Evolutionary conservation across 2,329 filamentous ascomycete species (phyloP), one percentile per base, ranked within the genome.

Genomic region (Rhynchosporium graminicola): DNA sequence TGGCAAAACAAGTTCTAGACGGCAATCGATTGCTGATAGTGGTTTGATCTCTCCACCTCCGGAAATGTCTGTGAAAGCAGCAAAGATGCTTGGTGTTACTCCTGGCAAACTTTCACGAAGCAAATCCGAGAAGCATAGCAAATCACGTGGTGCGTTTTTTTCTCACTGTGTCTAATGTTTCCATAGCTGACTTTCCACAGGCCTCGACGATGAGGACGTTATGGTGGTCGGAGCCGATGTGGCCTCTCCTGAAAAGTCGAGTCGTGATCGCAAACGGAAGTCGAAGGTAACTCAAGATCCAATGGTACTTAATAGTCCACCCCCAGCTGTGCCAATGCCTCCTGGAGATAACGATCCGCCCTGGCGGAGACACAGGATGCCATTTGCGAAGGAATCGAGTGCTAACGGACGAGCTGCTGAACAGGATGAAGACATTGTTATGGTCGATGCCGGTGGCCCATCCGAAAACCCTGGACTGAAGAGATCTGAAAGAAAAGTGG

Each of bases 41-140:
- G 89, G 86, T 7, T 79, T 93, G 64, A 81, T 84, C 51, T 91
- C 90, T 26, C 90, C 91, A 3, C 89, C 90, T 8, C 81, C 82
- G 3, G 83, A 85, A 57, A 82, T 91, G 72, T 83, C 87, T 7
- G 82, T 86, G 51, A 96, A 96, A 76, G 91, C 91, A 33, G 90
- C 91, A 38, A 92, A 87, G 75, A 77, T 94, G 58, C 85, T 95
- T 85, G 92, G 78, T 68, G 76, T 84, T 63, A 79, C 75, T 64
- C 76, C 75, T 61, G 74, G 78, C 33, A 80, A 79, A 68, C 79
- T 78, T 48, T 78, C 79, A 12, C 79, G 79, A 56, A 79, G 77
- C 64, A 78, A 78, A 66, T 80, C 82, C 38, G 73, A 74, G 61
- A 70, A 71, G 75, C 78, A 69, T 78, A 83, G 73, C 82, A 82